Evolutionary conservation across 805 yeast genomes (phyloP).

Genomic region (Pichia rugopelliculosa): DNA sequence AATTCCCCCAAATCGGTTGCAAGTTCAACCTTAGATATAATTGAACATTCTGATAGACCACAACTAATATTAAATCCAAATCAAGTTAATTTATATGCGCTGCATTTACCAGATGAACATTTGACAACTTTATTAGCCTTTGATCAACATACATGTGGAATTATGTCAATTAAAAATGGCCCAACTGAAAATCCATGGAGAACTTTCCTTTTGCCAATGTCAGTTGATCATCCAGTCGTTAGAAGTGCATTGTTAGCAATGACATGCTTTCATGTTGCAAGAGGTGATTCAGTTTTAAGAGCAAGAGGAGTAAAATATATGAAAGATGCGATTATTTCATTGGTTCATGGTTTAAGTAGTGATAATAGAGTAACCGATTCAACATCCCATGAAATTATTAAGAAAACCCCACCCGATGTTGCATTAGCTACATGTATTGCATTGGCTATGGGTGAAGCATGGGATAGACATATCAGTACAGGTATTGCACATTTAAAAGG

Average conservation of each 20-base stretch:
- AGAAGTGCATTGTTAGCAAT: constrained; percentile 59
- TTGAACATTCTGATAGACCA: constrained; percentile 1
- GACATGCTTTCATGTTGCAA: constrained; percentile 54
- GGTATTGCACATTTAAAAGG: constrained; percentile 66
- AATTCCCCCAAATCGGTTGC: constrained; percentile 1
- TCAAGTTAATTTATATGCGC: constrained; percentile 8
- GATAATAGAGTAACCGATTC: not conserved
- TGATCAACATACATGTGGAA: constrained; percentile 40
- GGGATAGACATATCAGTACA: constrained; percentile 61
- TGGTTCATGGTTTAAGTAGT: constrained; percentile 46
- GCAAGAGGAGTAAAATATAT: constrained; percentile 48
- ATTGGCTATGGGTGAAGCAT: constrained; percentile 57
- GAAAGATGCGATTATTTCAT: constrained; percentile 51
- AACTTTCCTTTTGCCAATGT: constrained; percentile 46
- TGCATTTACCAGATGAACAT: constrained; percentile 25
- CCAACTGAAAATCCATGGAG: constrained; percentile 66
- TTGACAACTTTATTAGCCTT: constrained; percentile 30
- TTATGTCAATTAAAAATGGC: constrained; percentile 59
- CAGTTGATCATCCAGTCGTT: constrained; percentile 46
- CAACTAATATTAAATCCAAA: constrained; percentile 12
- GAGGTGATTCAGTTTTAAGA: constrained; percentile 38
- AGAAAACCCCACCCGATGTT: constrained; percentile 44
- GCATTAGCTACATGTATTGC: constrained; percentile 60
- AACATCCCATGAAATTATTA: not conserved
- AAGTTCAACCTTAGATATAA: not conserved